Percentiles rank a stretch among this genome's conserved stretches.
Evolutionary conservation across 768 basidiomycete species (phyloP).

Genomic region (Lentinula raphanica): DNA sequence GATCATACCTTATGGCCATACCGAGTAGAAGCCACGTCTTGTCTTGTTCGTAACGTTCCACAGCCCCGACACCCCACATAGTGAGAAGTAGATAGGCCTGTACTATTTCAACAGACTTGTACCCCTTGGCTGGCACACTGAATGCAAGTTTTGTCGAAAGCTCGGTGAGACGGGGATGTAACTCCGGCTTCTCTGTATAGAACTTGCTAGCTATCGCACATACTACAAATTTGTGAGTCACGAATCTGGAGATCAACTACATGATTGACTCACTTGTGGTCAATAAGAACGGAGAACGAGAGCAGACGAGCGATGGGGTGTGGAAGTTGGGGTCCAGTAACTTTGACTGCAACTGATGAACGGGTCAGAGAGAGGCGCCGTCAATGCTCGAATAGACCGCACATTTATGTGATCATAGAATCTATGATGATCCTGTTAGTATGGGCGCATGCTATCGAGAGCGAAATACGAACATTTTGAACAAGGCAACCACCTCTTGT

Average conservation of each 20-base stretch:
- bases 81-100: conserved; percentile 90
- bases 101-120: conserved; percentile 92
- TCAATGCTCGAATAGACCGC: conserved; percentile 34
- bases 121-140: conserved; percentile 76
- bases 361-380: conserved; percentile 2
- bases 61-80: conserved; percentile 90
- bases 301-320: conserved; percentile 90
- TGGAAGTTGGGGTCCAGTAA: conserved; percentile 86
- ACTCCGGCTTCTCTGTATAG: conserved; percentile 74
- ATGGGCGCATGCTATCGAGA: background rate
- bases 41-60: conserved; percentile 95
- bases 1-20: conserved; percentile 70
- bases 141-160: conserved; percentile 87
- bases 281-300: conserved; percentile 89
- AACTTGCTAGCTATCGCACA: conserved; percentile 94
- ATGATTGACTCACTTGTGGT: conserved; percentile 81
- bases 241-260: conserved; percentile 4
- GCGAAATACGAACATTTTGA: conserved; percentile 67
- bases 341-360: conserved; percentile 64
- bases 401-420: conserved; percentile 77
- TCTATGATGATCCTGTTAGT: conserved; percentile 28
- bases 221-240: conserved; percentile 41
- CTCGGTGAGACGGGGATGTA: conserved; percentile 74
- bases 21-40: conserved; percentile 88
- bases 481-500: conserved; percentile 87